Evolutionary conservation across 148 eudicot species (phyloP), one percentile per base, ranked within the genome.

Genomic region (Beta vulgaris): DNA sequence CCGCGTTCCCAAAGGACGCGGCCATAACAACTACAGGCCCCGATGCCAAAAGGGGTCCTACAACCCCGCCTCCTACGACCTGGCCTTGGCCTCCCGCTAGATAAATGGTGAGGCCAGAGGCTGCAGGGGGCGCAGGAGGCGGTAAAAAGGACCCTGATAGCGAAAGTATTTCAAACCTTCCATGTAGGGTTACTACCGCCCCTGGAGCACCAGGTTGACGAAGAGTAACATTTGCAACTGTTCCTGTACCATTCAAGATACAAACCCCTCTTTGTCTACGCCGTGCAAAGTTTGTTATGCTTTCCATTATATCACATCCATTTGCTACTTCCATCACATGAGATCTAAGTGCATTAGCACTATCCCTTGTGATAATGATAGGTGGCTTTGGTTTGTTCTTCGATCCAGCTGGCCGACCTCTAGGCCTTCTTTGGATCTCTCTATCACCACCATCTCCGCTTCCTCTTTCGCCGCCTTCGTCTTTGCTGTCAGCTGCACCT

Each of bases 1-100:
- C 83, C 25, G 86, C 86, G 78, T 83, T 83, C 34, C 86, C 86
- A 48, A 83, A 83, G 2, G 86, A 83, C 6, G 86, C 86, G 23
- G 86, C 86, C 86, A 83, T 83, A 60, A 83, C 78, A 21, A 83
- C 77, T 15, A 83, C 83, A 6, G 86, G 81, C 7, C 83, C 86
- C 2, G 86, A 77, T 10, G 86, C 80, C 0, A 80, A 55, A 1
- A 83, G 81, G 2, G 83, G 83, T 6, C 86, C 86, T 7, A 83
- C 83, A 12, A 83, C 86, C 3, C 83, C 76, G 14, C 86, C 86
- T 21, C 86, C 86, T 0, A 83, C 86, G 3, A 83, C 83, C 70
- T 83, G 86, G 1, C 86, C 86, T 32, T 83, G 86, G 5, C 86
- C 86, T 14, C 86, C 86, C 1, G 86, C 86, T 9, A 83, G 68